phyloP scores from a whole-genome alignment of 106 monocot genomes.

The Dendrobium huoshanense region DNA sequence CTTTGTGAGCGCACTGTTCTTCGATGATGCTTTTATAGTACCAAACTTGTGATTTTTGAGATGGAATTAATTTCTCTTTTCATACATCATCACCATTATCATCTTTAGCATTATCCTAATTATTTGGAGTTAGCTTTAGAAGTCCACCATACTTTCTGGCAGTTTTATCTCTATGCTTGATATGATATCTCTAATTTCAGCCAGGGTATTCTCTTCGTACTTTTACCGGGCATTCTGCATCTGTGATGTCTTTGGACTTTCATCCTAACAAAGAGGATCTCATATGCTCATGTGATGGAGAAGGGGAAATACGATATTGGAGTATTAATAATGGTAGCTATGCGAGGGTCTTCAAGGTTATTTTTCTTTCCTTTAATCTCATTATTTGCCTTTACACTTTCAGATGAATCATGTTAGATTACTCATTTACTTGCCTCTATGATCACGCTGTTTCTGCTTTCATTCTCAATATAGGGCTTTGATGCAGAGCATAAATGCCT shows the following conservation, averaged over 20 bases:
- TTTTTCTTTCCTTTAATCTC: background rate
- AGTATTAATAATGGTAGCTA: slow-evolving; percentile 75
- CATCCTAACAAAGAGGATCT: slow-evolving; percentile 81
- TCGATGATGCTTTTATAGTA: background rate
- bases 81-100: background rate
- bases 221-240: slow-evolving; percentile 70
- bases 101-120: background rate
- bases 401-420: slow-evolving; percentile 1
- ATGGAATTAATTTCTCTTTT: slow-evolving; percentile 2
- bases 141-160: background rate
- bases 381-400: background rate
- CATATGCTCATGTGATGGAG: slow-evolving; percentile 73
- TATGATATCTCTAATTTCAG: slow-evolving; percentile 28
- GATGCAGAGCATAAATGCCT: background rate
- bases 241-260: slow-evolving; percentile 76
- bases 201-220: slow-evolving; percentile 67
- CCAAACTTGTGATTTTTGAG: background rate
- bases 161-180: background rate
- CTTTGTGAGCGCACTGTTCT: background rate
- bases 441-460: background rate
- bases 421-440: no score
- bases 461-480: background rate
- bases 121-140: background rate
- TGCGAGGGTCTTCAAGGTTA: slow-evolving; percentile 59
- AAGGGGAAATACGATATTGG: slow-evolving; percentile 79